Evolutionary conservation across 345 rosid genomes (phyloP), one percentile per base, ranked within the genome.

Genomic region (Moricandia moricandioides): DNA sequence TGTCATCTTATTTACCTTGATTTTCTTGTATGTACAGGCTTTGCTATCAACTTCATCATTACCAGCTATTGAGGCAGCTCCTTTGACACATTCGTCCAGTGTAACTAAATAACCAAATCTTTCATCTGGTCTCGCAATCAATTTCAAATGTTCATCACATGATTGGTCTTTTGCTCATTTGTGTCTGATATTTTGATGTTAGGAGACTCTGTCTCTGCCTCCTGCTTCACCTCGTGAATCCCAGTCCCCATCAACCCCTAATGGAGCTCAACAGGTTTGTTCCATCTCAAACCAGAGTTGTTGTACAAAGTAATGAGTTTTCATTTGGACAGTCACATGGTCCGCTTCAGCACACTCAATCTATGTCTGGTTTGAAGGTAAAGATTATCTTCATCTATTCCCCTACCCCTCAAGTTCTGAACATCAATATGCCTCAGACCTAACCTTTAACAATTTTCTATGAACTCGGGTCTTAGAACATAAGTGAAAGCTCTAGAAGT

Each of bases 221-320:
- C 51, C 51, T 45, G 58, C 18, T 70, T 72, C 81, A 49, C 83
- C 82, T 5, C 63, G 39, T 21, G 90, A 82, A 71, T 65, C 79
- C 31, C 80, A 27, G 3, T 27, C 29, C 1, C 29, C 85, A 0
- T 62, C 84, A 54, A 68, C 65, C 26, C 75, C 86, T 56, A 83
- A 66, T 82, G 88, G 82, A 67, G 75, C 85, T 73, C 71, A 43
- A 63, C 79, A 79, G 96, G 97, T 89, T 68, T 24, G 86, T 78
- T 71, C 62, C 52, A 18, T 65, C 73, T 45, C 24, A 52, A 56
- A n/a, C 26, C 12, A 27, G 29, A 27, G 29, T 27, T 27, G 29
- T n/a, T n/a, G n/a, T n/a, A n/a, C n/a, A n/a, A n/a, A n/a, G n/a
- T n/a, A n/a, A n/a, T n/a, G n/a, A n/a, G n/a, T n/a, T n/a, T n/a